These are phyloP conservation scores for Orbilia javanica DNA, from an alignment of 2,329 filamentous ascomycete species.

Conservation along the genomic window DNA sequence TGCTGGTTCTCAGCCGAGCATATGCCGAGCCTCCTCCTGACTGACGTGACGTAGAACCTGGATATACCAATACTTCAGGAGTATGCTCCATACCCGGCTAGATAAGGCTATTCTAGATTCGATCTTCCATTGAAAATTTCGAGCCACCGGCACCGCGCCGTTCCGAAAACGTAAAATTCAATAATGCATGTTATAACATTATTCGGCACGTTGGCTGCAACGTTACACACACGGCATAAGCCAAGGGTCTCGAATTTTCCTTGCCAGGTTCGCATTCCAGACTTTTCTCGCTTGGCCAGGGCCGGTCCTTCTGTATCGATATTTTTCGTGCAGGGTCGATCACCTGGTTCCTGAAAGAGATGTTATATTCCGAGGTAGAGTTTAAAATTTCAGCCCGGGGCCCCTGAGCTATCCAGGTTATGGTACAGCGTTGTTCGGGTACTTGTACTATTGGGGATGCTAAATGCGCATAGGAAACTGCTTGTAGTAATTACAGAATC, in stretches of 20 bases:
- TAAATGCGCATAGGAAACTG: conserved; percentile 36
- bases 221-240: conserved; percentile 43
- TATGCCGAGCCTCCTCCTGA: background rate
- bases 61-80: conserved; percentile 13
- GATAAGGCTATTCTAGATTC: conserved; percentile 32
- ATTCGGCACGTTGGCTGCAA: conserved; percentile 20
- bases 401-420: conserved; percentile 1
- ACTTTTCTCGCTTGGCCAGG: conserved; percentile 27
- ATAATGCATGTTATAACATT: conserved; percentile 24
- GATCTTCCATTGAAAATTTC: background rate
- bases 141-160: background rate
- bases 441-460: conserved; percentile 31
- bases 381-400: conserved; percentile 17
- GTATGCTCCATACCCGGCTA: conserved; percentile 16
- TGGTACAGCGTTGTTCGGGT: conserved; percentile 8
- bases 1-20: background rate
- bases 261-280: background rate
- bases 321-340: background rate
- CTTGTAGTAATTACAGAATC: background rate
- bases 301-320: conserved; percentile 36
- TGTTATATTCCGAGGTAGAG: background rate
- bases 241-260: conserved; percentile 7
- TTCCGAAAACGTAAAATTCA: background rate
- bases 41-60: background rate
- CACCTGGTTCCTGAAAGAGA: conserved; percentile 29